A percentile compares a stretch with the other conserved stretches of the same genome.
These are phyloP conservation scores for Yamadazyma sp. DNA, from an alignment of 1,139 yeast genomes.

Conservation along the genomic window DNA sequence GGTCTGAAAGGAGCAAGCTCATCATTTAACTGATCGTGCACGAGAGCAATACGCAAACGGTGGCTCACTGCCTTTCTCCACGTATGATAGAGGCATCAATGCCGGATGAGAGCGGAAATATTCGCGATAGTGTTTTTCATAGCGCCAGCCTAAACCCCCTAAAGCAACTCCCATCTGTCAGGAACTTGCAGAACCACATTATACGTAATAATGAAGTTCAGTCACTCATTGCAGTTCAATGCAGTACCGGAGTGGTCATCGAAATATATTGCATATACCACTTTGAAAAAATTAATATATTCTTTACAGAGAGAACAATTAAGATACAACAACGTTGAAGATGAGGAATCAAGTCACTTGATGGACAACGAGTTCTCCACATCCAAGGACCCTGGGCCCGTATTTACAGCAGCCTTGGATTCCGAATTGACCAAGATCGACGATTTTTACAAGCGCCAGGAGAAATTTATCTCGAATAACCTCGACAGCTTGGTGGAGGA, in stretches of 20 bases:
- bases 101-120: too few species aligned
- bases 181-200: too few species aligned
- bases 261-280: conserved; percentile 64
- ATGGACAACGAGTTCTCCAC: conserved; percentile 22
- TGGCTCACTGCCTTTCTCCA: too few species aligned
- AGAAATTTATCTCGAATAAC: conserved; percentile 44
- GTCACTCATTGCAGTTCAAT: conserved; percentile 69
- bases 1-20: too few species aligned
- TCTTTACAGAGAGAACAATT: conserved; percentile 61
- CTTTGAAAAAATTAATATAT: conserved; percentile 62
- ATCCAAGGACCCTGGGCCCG: conserved; percentile 26
- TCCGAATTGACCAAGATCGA: conserved; percentile 62
- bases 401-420: conserved; percentile 54
- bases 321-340: conserved; percentile 25
- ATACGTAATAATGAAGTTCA: conserved; percentile 54
- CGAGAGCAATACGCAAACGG: too few species aligned
- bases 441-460: conserved; percentile 55
- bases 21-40: too few species aligned
- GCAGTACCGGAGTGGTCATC: conserved; percentile 81
- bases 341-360: conserved; percentile 29
- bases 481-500: conserved; percentile 56
- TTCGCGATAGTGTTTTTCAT: conserved; percentile 1
- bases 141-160: neutral
- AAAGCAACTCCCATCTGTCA: neutral
- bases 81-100: too few species aligned